These are phyloP conservation scores for Nannizziopsis barbatae DNA, from an alignment of 2,329 filamentous ascomycete genomes.

Conservation along the genomic window DNA sequence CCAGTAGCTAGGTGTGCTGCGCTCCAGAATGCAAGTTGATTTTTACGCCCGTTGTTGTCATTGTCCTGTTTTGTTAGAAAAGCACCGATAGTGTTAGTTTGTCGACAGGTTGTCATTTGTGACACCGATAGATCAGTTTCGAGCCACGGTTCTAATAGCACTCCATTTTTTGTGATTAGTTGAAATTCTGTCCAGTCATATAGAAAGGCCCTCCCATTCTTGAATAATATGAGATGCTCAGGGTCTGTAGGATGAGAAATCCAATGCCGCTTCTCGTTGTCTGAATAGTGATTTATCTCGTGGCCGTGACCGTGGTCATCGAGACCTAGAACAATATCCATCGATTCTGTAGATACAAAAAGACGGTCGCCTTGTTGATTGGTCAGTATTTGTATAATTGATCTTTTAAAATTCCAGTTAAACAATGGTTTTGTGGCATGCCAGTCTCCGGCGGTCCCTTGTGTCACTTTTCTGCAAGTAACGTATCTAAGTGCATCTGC, in stretches of 20 bases:
- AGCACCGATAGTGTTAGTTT: no score
- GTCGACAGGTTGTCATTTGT: no score
- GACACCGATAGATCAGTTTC: no score
- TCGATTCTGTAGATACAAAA: neutral
- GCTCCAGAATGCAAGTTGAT: neutral
- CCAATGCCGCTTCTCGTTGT: neutral
- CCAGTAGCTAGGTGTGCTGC: neutral
- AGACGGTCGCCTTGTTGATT: neutral
- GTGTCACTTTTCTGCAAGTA: neutral
- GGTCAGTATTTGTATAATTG: neutral
- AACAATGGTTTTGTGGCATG: neutral
- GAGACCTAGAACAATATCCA: neutral
- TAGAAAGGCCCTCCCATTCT: neutral
- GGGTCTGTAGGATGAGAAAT: neutral
- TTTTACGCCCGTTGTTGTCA: neutral
- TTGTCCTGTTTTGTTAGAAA: no score
- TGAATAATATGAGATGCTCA: neutral
- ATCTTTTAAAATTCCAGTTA: no score
- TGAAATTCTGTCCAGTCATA: neutral
- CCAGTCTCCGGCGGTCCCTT: neutral
- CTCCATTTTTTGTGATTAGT: neutral
- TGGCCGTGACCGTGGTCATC: neutral
- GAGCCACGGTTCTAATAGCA: neutral
- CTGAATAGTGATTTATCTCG: neutral
- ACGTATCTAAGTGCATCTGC: neutral